These are phyloP conservation scores for Westerdykella sp. DNA, from an alignment of 2,329 filamentous ascomycete species.

Conservation along the genomic window DNA sequence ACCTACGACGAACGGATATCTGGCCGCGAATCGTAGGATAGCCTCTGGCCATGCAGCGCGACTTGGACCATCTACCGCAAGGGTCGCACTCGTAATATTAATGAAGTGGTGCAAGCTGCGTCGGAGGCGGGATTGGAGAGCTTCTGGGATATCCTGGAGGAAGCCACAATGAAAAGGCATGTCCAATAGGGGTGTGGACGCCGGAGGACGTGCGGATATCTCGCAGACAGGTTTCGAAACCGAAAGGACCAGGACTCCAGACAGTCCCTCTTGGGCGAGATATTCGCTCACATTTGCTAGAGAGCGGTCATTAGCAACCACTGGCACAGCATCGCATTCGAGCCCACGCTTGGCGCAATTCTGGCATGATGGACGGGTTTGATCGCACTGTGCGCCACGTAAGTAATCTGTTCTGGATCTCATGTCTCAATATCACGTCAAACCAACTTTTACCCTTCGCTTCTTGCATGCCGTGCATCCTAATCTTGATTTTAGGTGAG, in stretches of 20 bases:
- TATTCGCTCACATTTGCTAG: neutral
- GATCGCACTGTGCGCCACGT: constrained; percentile 14
- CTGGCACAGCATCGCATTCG: constrained; percentile 6
- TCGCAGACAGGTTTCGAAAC: constrained; percentile 5
- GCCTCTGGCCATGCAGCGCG: constrained; percentile 16
- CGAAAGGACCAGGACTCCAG: neutral
- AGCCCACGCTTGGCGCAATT: constrained; percentile 12
- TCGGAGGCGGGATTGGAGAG: constrained; percentile 8
- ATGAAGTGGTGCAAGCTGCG: constrained; percentile 22
- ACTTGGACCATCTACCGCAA: constrained; percentile 8
- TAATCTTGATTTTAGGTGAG: constrained; percentile 11
- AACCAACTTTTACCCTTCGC: constrained; percentile 13
- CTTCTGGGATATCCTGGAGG: constrained; percentile 8
- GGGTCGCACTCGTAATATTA: constrained; percentile 14
- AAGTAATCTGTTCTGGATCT: neutral
- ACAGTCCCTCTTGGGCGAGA: too few species aligned
- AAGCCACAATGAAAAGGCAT: constrained; percentile 7
- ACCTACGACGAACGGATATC: constrained; percentile 39
- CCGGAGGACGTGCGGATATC: constrained; percentile 1
- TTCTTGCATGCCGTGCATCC: constrained; percentile 15
- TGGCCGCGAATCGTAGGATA: constrained; percentile 29
- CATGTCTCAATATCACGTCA: neutral
- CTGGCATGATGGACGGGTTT: constrained; percentile 13
- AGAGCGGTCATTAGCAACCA: neutral
- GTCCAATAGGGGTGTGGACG: constrained; percentile 10